Evolutionary conservation across 208 protist species (phyloP), one percentile per base, ranked within the genome.

Genomic region (Lotmaria passim): DNA sequence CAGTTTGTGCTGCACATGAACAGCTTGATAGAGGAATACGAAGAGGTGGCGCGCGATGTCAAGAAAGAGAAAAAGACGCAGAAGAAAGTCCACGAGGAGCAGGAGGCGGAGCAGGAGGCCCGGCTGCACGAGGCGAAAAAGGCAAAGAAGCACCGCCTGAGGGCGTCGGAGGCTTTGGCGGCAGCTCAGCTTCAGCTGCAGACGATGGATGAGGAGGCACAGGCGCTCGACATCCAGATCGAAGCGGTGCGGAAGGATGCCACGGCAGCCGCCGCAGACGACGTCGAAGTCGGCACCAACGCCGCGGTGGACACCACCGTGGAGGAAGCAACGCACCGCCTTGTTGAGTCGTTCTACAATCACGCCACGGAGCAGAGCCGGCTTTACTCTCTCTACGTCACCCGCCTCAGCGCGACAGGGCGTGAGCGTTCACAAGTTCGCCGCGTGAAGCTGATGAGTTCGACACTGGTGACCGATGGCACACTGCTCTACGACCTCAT

Each of bases 1-100:
- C 17, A 48, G 47, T 95, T 93, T 67, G 81, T 87, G 23, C 58
- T 89, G 50, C 81, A 87, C 59, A 92, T 93, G 88, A 93, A 97
- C 75, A 31, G 38, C 1, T 73, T 91, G 59, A 95, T 94, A 48
- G 85, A 94, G 34, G 89, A 97, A 69, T 94, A 93, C 77, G 88
- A 94, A 69, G 14, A 64, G 30, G 69, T 93, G 19, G 78, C 82
- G 2, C 61, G 50, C 36, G 62, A 41, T 11, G 76, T 65, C 7
- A 95, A 95, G 79, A 81, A 86, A 46, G 80, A 81, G 41, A 97
- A 94, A 73, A 93, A 93, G 77, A 58, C 50, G n/a, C 50, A 62
- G 57, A 97, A 95, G 71, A 81, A 81, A 51, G 23, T 83, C 33
- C 64, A 30, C 6, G 85, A 92, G 65, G 78, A 93, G 76, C 64